Conservation (phyloP, 768 basidiomycete genomes). For the Rhizopogon sp. region DNA sequence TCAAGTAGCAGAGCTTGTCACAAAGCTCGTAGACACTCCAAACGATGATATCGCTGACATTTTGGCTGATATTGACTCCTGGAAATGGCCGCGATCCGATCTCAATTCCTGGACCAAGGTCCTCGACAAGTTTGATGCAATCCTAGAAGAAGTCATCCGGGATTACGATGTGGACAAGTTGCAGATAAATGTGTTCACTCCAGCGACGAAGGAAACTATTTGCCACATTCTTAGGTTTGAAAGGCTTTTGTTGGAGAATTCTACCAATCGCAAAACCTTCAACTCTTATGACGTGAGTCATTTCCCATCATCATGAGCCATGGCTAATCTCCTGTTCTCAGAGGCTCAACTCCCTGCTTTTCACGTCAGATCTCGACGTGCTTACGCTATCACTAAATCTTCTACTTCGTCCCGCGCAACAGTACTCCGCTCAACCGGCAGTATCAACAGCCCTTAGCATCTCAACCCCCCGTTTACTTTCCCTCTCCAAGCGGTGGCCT, state of each 20-base stretch:
- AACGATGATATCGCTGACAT: conserved; percentile 68
- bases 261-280: conserved; percentile 95
- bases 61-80: conserved; percentile 66
- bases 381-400: conserved; percentile 80
- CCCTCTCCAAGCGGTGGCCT: conserved; percentile 82
- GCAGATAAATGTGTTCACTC: conserved; percentile 76
- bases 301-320: conserved; percentile 1
- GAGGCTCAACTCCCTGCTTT: conserved; percentile 87
- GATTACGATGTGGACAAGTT: conserved; percentile 85
- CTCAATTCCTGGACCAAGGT: conserved; percentile 95
- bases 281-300: conserved; percentile 91
- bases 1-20: conserved; percentile 77
- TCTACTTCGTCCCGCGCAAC: conserved; percentile 88
- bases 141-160: conserved; percentile 77
- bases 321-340: conserved; percentile 27
- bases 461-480: conserved; percentile 74
- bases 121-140: conserved; percentile 90
- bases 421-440: conserved; percentile 85
- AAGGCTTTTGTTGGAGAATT: conserved; percentile 89
- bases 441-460: conserved; percentile 81
- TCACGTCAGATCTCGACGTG: conserved; percentile 86
- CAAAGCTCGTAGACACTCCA: conserved; percentile 56
- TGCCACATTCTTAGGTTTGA: conserved; percentile 86
- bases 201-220: conserved; percentile 66
- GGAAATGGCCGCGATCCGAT: conserved; percentile 97